Percentiles rank a stretch among this genome's conserved stretches.
These are phyloP conservation scores for Porogramme epimiltina DNA, from an alignment of 1,284 basidiomycete species.

Conservation along the genomic window DNA sequence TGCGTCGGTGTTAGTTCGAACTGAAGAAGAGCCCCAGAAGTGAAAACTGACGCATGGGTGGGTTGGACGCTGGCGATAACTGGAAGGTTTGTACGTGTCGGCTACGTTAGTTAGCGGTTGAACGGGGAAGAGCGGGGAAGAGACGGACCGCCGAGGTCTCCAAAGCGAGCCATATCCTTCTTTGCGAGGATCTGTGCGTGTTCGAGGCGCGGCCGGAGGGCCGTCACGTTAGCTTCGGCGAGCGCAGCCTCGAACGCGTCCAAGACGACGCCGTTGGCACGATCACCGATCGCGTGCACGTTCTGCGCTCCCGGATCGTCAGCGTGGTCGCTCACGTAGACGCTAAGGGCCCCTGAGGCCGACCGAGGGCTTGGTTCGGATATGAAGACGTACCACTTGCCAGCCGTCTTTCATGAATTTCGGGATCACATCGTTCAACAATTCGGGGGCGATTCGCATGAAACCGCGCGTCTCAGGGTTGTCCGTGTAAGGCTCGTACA, in stretches of 20 bases:
- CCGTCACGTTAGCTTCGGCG: constrained; percentile 55
- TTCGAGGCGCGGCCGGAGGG: constrained; percentile 81
- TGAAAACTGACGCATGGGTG: constrained; percentile 73
- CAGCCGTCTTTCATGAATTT: constrained; percentile 76
- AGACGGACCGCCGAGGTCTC: constrained; percentile 69
- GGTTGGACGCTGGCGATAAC: constrained; percentile 86
- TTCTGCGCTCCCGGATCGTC: constrained; percentile 49
- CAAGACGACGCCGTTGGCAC: constrained; percentile 83
- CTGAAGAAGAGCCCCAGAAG: not conserved
- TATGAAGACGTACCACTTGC: constrained; percentile 66
- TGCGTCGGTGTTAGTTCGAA: constrained; percentile 6
- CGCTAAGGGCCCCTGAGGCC: not conserved
- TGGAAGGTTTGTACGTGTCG: too few relatives aligned
- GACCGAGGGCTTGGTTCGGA: not conserved
- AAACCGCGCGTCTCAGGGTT: constrained; percentile 77
- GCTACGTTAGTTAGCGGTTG: too few relatives aligned
- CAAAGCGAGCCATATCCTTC: constrained; percentile 75
- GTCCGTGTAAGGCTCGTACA: constrained; percentile 82
- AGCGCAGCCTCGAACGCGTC: constrained; percentile 79
- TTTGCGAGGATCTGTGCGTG: constrained; percentile 86
- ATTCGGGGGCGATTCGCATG: constrained; percentile 69
- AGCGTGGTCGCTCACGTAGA: not conserved
- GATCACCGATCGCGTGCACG: constrained; percentile 90
- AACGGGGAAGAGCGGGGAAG: not conserved
- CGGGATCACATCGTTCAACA: constrained; percentile 65